Evolutionary conservation across 148 eudicot genomes (phyloP).

Genomic region (Rhododendron griersonianum): DNA sequence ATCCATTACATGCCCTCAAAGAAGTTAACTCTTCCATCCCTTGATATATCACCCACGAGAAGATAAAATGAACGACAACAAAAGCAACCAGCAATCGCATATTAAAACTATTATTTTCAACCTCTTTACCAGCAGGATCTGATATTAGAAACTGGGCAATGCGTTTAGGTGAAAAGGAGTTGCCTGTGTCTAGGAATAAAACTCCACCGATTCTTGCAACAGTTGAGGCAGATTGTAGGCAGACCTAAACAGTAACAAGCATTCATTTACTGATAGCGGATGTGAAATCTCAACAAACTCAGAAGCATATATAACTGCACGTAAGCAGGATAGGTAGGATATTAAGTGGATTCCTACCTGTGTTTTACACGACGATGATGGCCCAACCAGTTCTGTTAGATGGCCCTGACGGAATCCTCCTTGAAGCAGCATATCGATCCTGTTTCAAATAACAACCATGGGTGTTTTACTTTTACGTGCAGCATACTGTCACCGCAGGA

Average conservation of each 20-base stretch:
- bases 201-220: conserved; percentile 55
- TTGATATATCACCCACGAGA: background rate
- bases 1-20: background rate
- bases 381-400: conserved; percentile 84
- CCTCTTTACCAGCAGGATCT: conserved; percentile 38
- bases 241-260: conserved; percentile 38
- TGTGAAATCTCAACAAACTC: background rate
- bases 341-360: conserved; percentile 42
- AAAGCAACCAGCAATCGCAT: background rate
- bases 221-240: conserved; percentile 68
- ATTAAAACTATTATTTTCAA: conserved; percentile 9
- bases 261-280: background rate
- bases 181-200: conserved; percentile 70
- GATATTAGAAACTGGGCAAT: conserved; percentile 44
- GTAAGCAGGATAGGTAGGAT: background rate
- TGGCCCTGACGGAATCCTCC: conserved; percentile 60
- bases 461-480: background rate
- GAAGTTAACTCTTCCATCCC: background rate
- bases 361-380: conserved; percentile 90
- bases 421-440: conserved; percentile 53
- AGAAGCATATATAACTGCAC: background rate
- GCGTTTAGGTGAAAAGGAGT: conserved; percentile 75
- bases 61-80: background rate
- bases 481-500: background rate
- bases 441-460: conserved; percentile 20